Base-by-base conservation (phyloP, 2,329 filamentous ascomycete species). In the Sporothrix luriei region DNA sequence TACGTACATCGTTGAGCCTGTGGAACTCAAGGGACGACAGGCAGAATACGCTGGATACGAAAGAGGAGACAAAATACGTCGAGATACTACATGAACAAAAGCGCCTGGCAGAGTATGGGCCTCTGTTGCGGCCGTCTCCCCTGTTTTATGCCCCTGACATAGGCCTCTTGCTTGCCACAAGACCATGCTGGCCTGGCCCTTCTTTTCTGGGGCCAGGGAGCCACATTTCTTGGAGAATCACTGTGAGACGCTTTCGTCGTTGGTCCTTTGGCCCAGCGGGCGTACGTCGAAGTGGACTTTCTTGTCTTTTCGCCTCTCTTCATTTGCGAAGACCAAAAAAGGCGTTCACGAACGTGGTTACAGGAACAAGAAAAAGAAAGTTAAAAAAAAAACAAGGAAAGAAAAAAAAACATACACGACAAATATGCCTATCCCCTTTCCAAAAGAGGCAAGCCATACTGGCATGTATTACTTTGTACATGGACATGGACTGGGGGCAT, bases 21-120 rank as follows among this genome's bases (percentile, higher is more conserved):
- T 33, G 33, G 33, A 33, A 33, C 1, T 33, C 33, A 9, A 33
- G 33, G 33, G 6, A 7, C 33, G 9, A 33, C 52, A 55, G 52
- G 52, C 52, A 57, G 19, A 19, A 59, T 59, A 40, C 55, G 55
- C 29, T 13, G 29, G 10, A 59, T 21, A 59, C 33, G 55, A 59
- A 11, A 14, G 6, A 7, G 55, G 49, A 52, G 49, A 16, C n/a
- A n/a, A 51, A n/a, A 51, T 24, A 59, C 33, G 7, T 33, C 5
- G 33, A 5, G 9, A 33, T 33, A 33, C 33, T 33, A 33, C 33
- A 6, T 9, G 33, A 33, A 33, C 29, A 33, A 33, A 33, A 7
- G 55, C 55, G 55, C 40, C 29, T 59, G 29, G 55, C 33, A 59
- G 33, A 52, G 24, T n/a, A 24, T 5, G 26, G 29, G 14, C 29